Evolutionary conservation across 345 rosid genomes (phyloP).

Genomic region (Populus ilicifolia): DNA sequence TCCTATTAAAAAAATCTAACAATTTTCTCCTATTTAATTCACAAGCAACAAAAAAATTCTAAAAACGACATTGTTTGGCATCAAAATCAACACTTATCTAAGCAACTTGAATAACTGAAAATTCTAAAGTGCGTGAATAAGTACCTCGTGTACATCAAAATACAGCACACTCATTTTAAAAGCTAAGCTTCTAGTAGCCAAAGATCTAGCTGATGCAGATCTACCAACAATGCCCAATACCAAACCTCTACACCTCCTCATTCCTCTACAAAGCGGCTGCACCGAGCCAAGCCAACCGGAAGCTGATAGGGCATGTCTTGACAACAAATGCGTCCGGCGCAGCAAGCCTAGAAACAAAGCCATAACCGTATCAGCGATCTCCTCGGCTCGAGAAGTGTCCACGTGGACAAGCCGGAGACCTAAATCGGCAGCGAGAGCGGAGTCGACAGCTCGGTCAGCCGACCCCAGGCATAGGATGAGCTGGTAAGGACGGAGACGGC

Average conservation of each 20-base stretch:
- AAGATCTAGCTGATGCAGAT: slow-evolving; percentile 75
- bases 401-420: slow-evolving; percentile 91
- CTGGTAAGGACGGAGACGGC: slow-evolving; percentile 93
- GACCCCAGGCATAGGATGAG: slow-evolving; percentile 95
- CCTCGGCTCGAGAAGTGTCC: slow-evolving; percentile 88
- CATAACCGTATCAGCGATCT: slow-evolving; percentile 97
- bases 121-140: slow-evolving; percentile 3
- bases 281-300: slow-evolving; percentile 95
- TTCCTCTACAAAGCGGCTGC: slow-evolving; percentile 92
- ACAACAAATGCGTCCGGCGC: slow-evolving; percentile 81
- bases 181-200: slow-evolving; percentile 87
- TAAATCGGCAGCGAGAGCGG: slow-evolving; percentile 83
- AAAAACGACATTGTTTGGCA: not conserved
- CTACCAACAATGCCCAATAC: slow-evolving; percentile 92
- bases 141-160: slow-evolving; percentile 82
- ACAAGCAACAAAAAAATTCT: not conserved
- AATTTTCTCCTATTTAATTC: not conserved
- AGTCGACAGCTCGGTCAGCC: slow-evolving; percentile 85
- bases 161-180: slow-evolving; percentile 96
- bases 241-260: slow-evolving; percentile 94
- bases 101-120: slow-evolving; percentile 2
- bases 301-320: slow-evolving; percentile 79
- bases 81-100: not conserved
- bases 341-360: slow-evolving; percentile 94
- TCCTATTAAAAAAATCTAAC: not conserved